Evolutionary conservation across 2,329 filamentous ascomycete species (phyloP).

Genomic region (Dactylellina cionopaga): DNA sequence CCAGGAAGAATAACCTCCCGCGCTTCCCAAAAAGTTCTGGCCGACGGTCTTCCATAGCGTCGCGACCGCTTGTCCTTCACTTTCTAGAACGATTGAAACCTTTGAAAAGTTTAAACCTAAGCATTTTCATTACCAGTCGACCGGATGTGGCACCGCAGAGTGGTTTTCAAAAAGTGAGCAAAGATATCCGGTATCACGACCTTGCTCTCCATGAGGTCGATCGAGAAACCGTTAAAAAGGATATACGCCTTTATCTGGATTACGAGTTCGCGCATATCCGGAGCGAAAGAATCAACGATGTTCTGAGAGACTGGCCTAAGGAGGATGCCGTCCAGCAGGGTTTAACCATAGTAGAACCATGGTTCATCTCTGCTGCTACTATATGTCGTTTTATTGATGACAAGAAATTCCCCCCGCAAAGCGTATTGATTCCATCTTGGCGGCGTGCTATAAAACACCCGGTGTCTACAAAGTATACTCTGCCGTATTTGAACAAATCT

Average conservation of each 20-base stretch:
- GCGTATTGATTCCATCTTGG: not conserved
- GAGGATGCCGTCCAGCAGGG: not conserved
- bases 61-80: not conserved
- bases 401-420: not conserved
- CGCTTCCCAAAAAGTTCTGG: conserved; percentile 3
- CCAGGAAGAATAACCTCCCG: not conserved
- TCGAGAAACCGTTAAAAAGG: not conserved
- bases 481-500: not conserved
- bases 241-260: conserved; percentile 5
- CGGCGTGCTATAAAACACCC: not conserved
- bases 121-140: conserved; percentile 22
- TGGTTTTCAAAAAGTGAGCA: not conserved
- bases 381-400: conserved; percentile 16
- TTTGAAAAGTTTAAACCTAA: conserved; percentile 17
- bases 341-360: not conserved
- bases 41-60: conserved; percentile 4
- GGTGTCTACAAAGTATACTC: not conserved
- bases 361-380: no score
- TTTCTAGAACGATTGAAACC: conserved; percentile 9
- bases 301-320: not conserved
- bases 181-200: conserved; percentile 10
- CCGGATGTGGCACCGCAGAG: not conserved
- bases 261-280: not conserved
- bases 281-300: not conserved
- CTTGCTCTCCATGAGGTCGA: conserved; percentile 5